A percentile compares a stretch with the other conserved stretches of the same genome.
Conservation (phyloP, 495 filamentous ascomycete species). For the Margaritispora aquatica region DNA sequence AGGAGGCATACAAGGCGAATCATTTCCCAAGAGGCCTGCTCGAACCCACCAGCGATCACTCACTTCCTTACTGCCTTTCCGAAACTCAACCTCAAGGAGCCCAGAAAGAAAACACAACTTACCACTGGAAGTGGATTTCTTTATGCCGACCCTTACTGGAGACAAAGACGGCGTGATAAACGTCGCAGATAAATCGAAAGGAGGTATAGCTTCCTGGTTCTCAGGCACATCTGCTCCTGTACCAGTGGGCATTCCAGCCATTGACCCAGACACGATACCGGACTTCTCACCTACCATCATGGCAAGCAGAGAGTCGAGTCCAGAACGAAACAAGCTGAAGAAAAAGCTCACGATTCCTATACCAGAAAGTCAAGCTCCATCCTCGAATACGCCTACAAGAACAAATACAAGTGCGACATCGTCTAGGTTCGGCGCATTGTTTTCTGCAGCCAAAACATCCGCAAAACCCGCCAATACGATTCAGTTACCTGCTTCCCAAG, state of each 20-base stretch:
- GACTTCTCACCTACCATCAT: slow-evolving; percentile 9
- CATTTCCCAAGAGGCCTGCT: slow-evolving; percentile 4
- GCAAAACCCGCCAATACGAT: slow-evolving; percentile 6
- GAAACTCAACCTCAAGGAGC: slow-evolving; percentile 6
- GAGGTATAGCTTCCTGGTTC: slow-evolving; percentile 44
- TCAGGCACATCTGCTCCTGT: slow-evolving; percentile 44
- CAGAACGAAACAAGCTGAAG: slow-evolving; percentile 28
- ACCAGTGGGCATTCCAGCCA: slow-evolving; percentile 30
- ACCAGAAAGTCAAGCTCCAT: slow-evolving; percentile 20
- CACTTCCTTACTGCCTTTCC: slow-evolving; percentile 18
- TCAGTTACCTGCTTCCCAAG: slow-evolving; percentile 24
- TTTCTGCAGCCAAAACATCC: slow-evolving; percentile 17
- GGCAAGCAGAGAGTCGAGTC: slow-evolving; percentile 21
- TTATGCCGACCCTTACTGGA: slow-evolving; percentile 29
- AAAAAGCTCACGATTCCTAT: slow-evolving; percentile 29
- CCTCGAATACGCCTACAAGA: slow-evolving; percentile 6
- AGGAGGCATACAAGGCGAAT: background rate
- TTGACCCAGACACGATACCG: slow-evolving; percentile 16
- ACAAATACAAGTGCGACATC: slow-evolving; percentile 28
- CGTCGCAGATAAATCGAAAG: slow-evolving; percentile 32
- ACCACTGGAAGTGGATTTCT: slow-evolving; percentile 19
- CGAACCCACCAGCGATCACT: slow-evolving; percentile 17
- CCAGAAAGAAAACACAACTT: background rate
- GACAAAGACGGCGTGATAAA: slow-evolving; percentile 19
- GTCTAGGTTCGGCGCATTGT: slow-evolving; percentile 15